Conservation (phyloP, 2,329 filamentous ascomycete genomes). For the Ophiostoma angusticollis region DNA sequence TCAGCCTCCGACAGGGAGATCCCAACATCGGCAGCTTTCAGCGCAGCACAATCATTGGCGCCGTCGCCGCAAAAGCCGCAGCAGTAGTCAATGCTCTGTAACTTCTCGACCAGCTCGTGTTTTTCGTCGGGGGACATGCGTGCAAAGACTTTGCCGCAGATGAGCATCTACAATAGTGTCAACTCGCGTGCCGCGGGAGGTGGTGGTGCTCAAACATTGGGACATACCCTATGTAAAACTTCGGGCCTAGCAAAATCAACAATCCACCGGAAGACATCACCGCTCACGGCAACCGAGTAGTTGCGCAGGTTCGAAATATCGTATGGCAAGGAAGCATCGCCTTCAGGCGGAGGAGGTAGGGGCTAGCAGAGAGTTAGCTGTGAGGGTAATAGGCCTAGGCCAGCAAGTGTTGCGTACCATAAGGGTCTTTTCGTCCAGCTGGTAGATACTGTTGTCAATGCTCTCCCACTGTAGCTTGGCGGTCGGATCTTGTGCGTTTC, state of each 20-base stretch:
- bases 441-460: constrained; percentile 72
- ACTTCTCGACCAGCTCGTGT: constrained; percentile 90
- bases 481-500: constrained; percentile 59
- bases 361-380: constrained; percentile 26
- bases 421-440: constrained; percentile 67
- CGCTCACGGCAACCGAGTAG: constrained; percentile 79
- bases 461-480: constrained; percentile 79
- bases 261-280: constrained; percentile 94
- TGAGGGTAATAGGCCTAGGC: too few relatives aligned
- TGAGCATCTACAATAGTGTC: constrained; percentile 57
- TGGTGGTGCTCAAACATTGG: too few relatives aligned
- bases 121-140: constrained; percentile 99
- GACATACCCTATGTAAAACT: constrained; percentile 53
- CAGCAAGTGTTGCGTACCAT: constrained; percentile 32
- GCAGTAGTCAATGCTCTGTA: constrained; percentile 92
- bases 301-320: constrained; percentile 70
- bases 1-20: constrained; percentile 96
- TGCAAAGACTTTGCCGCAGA: constrained; percentile 84
- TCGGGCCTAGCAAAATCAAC: constrained; percentile 80
- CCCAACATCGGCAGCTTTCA: constrained; percentile 94
- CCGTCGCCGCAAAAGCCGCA: constrained; percentile 95
- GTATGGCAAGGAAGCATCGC: constrained; percentile 74
- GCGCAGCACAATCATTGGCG: constrained; percentile 90
- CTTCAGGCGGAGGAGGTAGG: constrained; percentile 44
- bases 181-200: too few relatives aligned